phyloP scores from a whole-genome alignment of 2,329 filamentous ascomycete species.

The Emmonsia crescens region DNA sequence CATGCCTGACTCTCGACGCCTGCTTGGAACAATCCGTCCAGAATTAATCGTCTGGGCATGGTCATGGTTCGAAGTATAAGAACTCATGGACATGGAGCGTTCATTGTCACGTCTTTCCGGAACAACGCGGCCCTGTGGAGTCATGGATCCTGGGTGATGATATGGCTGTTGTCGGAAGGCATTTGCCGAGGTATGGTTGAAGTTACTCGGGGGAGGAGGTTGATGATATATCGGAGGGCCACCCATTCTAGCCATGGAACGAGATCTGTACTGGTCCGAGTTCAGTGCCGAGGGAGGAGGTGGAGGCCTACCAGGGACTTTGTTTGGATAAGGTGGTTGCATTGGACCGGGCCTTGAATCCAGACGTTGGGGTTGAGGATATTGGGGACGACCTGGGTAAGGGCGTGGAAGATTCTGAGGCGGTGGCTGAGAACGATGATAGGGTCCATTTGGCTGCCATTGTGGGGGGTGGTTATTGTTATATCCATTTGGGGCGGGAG shows the following conservation, averaged over 20 bases:
- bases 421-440: constrained; percentile 38
- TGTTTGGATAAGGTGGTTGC: constrained; percentile 47
- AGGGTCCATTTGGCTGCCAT: constrained; percentile 23
- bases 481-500: constrained; percentile 30
- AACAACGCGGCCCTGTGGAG: constrained; percentile 80
- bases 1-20: constrained; percentile 48
- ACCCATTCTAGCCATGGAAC: constrained; percentile 70
- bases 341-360: constrained; percentile 47
- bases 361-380: constrained; percentile 60
- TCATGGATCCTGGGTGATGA: constrained; percentile 56
- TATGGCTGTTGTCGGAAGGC: constrained; percentile 71
- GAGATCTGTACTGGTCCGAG: constrained; percentile 78
- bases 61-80: constrained; percentile 63
- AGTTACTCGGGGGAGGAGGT: constrained; percentile 46
- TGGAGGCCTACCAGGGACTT: constrained; percentile 45
- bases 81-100: constrained; percentile 91
- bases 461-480: constrained; percentile 17
- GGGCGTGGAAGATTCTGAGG: constrained; percentile 52
- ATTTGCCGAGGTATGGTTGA: constrained; percentile 58
- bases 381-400: constrained; percentile 56
- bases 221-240: constrained; percentile 62
- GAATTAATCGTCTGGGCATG: constrained; percentile 77
- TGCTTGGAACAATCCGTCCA: constrained; percentile 76
- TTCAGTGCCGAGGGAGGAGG: constrained; percentile 64
- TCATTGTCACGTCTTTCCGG: constrained; percentile 90